Percentiles rank a stretch among this genome's conserved stretches.
Conservation (phyloP, 176 grass and related monocot genomes). For the Rhynchospora breviuscula region DNA sequence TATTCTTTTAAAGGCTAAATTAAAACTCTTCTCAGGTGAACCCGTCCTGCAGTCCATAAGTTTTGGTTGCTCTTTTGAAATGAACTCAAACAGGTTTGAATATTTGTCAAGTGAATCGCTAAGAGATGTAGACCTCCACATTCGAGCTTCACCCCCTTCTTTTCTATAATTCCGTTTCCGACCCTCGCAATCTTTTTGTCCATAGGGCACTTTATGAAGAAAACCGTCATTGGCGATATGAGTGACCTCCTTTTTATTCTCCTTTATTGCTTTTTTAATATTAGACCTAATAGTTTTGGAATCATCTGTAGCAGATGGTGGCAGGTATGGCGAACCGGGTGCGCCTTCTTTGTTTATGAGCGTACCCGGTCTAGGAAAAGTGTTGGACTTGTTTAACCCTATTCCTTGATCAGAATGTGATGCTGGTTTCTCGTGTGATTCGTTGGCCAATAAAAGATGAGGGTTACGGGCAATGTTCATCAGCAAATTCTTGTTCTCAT, state of each 20-base stretch:
- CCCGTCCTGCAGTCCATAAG: background rate
- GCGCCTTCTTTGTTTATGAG: background rate
- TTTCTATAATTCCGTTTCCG: background rate
- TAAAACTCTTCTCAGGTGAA: background rate
- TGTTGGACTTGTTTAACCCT: constrained; percentile 13
- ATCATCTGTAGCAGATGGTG: background rate
- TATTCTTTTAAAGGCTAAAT: constrained; percentile 15
- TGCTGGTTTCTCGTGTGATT: background rate
- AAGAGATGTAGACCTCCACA: constrained; percentile 15
- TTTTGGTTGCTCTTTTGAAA: constrained; percentile 14
- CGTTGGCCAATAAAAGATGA: constrained; percentile 1
- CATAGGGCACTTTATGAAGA: constrained; percentile 20
- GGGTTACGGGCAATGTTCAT: constrained; percentile 16
- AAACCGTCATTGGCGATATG: constrained; percentile 17
- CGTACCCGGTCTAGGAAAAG: constrained; percentile 14
- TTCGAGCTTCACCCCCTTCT: constrained; percentile 10
- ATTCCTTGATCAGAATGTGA: background rate
- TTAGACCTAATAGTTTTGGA: constrained; percentile 12
- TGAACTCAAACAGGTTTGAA: constrained; percentile 5
- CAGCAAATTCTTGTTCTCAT: constrained; percentile 14
- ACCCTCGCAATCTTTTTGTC: constrained; percentile 1
- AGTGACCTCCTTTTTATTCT: constrained; percentile 15
- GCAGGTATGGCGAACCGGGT: background rate
- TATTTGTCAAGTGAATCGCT: constrained; percentile 23
- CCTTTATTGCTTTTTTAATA: constrained; percentile 16